Percentiles rank a stretch among this genome's conserved stretches.
Conservation (phyloP, 116 monocot genomes). For the Posidonia oceanica region DNA sequence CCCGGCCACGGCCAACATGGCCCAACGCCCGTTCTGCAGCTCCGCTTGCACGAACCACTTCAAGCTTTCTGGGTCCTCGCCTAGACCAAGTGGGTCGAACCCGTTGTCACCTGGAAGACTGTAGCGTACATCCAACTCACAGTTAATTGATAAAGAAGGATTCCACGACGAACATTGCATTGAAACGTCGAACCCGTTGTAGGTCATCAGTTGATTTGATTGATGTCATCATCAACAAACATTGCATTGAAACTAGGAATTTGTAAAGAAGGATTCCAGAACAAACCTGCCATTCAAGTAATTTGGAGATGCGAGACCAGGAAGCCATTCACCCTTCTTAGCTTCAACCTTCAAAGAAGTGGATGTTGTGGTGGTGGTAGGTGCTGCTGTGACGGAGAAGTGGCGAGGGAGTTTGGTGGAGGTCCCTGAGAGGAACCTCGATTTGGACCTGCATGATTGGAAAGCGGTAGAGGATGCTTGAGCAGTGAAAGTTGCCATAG, state of each 20-base stretch:
- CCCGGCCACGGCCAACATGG: slow-evolving; percentile 84
- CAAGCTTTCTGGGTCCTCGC: slow-evolving; percentile 90
- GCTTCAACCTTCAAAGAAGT: slow-evolving; percentile 58
- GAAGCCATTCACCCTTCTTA: slow-evolving; percentile 93
- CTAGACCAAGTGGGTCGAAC: slow-evolving; percentile 83
- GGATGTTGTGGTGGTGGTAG: not conserved
- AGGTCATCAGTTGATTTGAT: too few relatives aligned
- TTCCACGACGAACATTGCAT: too few relatives aligned
- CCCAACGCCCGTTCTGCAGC: slow-evolving; percentile 82
- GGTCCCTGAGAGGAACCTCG: slow-evolving; percentile 46
- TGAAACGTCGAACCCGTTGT: too few relatives aligned
- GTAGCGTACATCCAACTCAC: not conserved
- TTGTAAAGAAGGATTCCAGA: too few relatives aligned
- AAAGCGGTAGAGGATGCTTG: slow-evolving; percentile 46
- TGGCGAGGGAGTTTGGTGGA: slow-evolving; percentile 29
- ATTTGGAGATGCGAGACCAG: slow-evolving; percentile 71
- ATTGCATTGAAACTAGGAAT: too few relatives aligned
- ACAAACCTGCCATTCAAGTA: slow-evolving; percentile 79
- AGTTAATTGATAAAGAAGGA: not conserved
- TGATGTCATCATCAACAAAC: too few relatives aligned
- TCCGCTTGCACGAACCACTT: slow-evolving; percentile 87
- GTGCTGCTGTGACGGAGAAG: slow-evolving; percentile 12
- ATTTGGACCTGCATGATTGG: slow-evolving; percentile 34
- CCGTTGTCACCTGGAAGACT: slow-evolving; percentile 94
- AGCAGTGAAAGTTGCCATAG: slow-evolving; percentile 42